Percentiles rank a stretch among this genome's conserved stretches.
Conservation (phyloP, 2,329 filamentous ascomycete genomes). For the Xylariaceae sp. region DNA sequence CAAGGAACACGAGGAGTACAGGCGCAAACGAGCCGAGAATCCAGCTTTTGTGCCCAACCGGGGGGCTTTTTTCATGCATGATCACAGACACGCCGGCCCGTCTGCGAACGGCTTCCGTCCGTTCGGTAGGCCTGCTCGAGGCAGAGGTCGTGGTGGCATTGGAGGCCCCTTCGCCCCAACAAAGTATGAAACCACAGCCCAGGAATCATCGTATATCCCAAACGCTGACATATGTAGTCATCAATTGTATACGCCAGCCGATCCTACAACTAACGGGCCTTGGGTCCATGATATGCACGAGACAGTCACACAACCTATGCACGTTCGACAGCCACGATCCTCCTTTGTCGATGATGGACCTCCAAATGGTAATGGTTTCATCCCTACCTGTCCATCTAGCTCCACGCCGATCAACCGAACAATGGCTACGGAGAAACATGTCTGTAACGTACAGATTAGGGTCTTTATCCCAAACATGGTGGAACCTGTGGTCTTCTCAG, state of each 20-base stretch:
- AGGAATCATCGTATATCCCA: neutral
- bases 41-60: conserved; percentile 93
- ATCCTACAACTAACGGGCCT: conserved; percentile 69
- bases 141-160: conserved; percentile 61
- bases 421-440: conserved; percentile 80
- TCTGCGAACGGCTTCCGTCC: conserved; percentile 77
- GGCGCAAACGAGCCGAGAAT: conserved; percentile 83
- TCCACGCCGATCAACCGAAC: conserved; percentile 70
- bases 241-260: conserved; percentile 50
- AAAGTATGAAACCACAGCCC: conserved; percentile 55
- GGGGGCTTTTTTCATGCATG: conserved; percentile 96
- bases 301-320: conserved; percentile 53
- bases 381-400: conserved; percentile 61
- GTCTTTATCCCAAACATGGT: conserved; percentile 79
- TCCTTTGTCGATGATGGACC: conserved; percentile 51
- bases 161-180: conserved; percentile 62
- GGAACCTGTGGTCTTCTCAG: conserved; percentile 69
- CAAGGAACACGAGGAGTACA: conserved; percentile 88
- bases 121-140: conserved; percentile 68
- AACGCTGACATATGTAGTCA: conserved; percentile 32
- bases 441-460: conserved; percentile 83
- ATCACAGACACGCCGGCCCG: conserved; percentile 79
- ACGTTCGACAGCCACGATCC: conserved; percentile 46
- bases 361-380: conserved; percentile 57
- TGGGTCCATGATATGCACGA: conserved; percentile 98